phyloP scores from a whole-genome alignment of 305 asterid species.

The Fraxinus greggii region DNA sequence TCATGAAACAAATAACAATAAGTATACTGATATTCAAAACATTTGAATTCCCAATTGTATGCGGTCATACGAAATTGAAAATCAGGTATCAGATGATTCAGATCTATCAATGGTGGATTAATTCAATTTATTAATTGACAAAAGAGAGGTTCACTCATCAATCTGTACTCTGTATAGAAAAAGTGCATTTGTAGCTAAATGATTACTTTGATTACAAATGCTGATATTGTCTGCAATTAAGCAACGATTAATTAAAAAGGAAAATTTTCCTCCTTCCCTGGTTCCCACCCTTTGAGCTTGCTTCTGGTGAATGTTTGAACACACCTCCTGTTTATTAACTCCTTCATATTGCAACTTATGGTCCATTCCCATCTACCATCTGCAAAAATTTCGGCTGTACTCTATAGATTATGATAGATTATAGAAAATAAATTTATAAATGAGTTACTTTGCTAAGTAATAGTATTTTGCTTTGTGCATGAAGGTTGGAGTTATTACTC shows the following conservation, averaged over 20 bases:
- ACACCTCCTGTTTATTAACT: neutral
- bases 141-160: neutral
- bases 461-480: neutral
- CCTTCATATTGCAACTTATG: neutral
- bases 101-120: neutral
- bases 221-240: neutral
- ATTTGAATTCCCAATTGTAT: neutral
- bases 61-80: neutral
- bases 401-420: neutral
- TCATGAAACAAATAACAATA: neutral
- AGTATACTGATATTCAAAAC: neutral
- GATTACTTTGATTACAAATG: neutral
- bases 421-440: neutral
- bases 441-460: constrained; percentile 4
- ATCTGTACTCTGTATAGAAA: neutral
- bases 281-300: neutral
- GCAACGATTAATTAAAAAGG: neutral
- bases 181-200: neutral
- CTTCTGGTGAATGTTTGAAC: neutral
- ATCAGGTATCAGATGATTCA: neutral
- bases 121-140: neutral
- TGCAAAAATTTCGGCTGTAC: neutral
- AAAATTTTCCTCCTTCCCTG: neutral
- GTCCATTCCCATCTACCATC: neutral
- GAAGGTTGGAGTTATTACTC: constrained; percentile 13